Percentiles rank a stretch among this genome's conserved stretches.
Evolutionary conservation across 164 flowering plant genomes (phyloP).

Genomic region (Sedum album): DNA sequence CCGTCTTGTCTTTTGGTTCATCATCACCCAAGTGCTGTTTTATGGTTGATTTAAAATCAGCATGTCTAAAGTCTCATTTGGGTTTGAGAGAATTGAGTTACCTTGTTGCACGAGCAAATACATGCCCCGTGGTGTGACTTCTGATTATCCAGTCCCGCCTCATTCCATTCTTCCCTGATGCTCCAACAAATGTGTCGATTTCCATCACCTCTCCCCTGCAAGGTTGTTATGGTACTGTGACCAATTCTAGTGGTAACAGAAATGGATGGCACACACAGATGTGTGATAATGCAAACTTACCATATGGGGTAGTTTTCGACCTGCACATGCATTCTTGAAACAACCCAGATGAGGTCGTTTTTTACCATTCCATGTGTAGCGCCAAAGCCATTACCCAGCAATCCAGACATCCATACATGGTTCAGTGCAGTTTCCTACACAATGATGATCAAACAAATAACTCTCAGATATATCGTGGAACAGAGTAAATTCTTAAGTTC

Average conservation of each 20-base stretch:
- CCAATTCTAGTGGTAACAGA: no score
- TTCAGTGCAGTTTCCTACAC: slow-evolving; percentile 40
- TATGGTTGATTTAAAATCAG: background rate
- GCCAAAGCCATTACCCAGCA: no score
- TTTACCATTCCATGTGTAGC: no score
- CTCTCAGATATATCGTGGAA: background rate
- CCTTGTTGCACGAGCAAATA: slow-evolving; percentile 53
- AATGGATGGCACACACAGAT: no score
- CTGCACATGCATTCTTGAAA: no score
- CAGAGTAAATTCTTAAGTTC: background rate
- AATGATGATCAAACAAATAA: background rate
- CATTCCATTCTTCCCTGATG: slow-evolving; percentile 57
- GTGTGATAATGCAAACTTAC: no score
- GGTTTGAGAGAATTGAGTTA: background rate
- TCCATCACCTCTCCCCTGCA: slow-evolving; percentile 46
- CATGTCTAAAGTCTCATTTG: no score
- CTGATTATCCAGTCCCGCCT: slow-evolving; percentile 47
- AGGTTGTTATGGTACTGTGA: no score
- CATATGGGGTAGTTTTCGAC: no score
- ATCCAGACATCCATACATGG: no score
- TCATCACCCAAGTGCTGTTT: slow-evolving; percentile 79
- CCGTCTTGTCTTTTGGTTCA: slow-evolving; percentile 63
- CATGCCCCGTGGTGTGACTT: slow-evolving; percentile 32
- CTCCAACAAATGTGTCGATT: slow-evolving; percentile 58
- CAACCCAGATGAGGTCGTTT: no score